These are phyloP conservation scores for Cercospora sp. DNA, from an alignment of 2,329 filamentous ascomycete genomes.

Conservation along the genomic window DNA sequence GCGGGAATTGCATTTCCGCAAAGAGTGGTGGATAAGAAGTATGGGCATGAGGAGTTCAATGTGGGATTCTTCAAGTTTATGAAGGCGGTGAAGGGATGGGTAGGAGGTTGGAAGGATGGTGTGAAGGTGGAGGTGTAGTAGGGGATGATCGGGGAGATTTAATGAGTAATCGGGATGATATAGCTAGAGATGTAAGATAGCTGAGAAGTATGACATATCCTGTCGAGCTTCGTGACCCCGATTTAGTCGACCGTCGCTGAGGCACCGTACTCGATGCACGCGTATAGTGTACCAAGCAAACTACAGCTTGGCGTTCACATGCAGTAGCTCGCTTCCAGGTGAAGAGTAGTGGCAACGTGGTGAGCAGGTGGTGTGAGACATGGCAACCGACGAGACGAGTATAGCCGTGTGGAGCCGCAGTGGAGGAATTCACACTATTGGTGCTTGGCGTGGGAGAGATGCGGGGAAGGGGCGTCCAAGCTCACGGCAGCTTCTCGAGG, in stretches of 20 bases:
- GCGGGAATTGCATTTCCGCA: slow-evolving; percentile 66
- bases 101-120: slow-evolving; percentile 30
- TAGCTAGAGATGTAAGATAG: background rate
- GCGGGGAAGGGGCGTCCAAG: background rate
- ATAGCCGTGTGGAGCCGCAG: background rate
- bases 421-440: background rate
- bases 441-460: background rate
- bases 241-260: background rate
- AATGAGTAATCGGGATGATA: background rate
- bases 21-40: slow-evolving; percentile 59
- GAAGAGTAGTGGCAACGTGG: background rate
- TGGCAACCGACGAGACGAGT: background rate
- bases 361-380: background rate
- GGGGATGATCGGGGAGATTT: background rate
- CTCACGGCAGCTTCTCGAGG: background rate
- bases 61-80: slow-evolving; percentile 68
- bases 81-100: slow-evolving; percentile 57
- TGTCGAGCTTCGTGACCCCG: background rate
- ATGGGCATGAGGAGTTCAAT: slow-evolving; percentile 61
- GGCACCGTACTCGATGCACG: background rate
- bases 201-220: background rate
- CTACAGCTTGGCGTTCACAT: background rate
- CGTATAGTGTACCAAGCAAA: background rate
- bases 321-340: background rate
- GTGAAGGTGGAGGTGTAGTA: background rate